Base-by-base conservation (phyloP, 331 rosid genomes). In the Saraca asoca region DNA sequence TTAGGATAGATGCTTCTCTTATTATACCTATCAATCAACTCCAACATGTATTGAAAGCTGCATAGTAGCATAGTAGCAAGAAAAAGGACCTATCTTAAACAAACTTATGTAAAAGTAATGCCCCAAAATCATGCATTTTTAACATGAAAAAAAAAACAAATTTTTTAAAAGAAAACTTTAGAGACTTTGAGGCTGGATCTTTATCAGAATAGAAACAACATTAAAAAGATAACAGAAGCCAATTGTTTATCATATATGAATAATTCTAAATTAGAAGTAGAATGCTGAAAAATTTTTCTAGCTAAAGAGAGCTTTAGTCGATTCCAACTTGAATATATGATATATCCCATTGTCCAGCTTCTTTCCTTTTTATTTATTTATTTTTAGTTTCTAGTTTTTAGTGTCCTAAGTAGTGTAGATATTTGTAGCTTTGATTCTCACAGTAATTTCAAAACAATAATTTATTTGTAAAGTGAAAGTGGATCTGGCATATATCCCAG, bases 391-490 rank as follows among this genome's bases (percentile, higher is more conserved):
- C 54, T 52, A 43, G 68, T 70, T 24, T 77, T 70, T 17, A 57
- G 51, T 46, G 71, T 71, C 75, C 77, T 70, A 70, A 61, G 70
- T 74, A 49, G 83, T 66, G 72, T 76, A 37, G 73, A 74, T 62
- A 70, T 78, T 81, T 70, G 70, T 73, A 78, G 83, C 75, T 74
- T 73, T 78, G 80, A 78, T 73, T 77, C 79, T 77, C 68, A 59
- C 44, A n/a, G n/a, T n/a, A n/a, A n/a, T n/a, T n/a, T n/a, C n/a
- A n/a, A n/a, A n/a, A n/a, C n/a, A 64, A 66, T 65, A 70, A 73
- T 73, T 69, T 77, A 74, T 45, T 37, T 72, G 33, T 68, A 71
- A 70, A 75, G 77, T 71, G 74, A 75, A 64, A 70, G 85, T 74
- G 51, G 61, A 73, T 41, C 64, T 58, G 70, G 77, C 84, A 85